These are phyloP conservation scores for Curvularia lunata DNA, from an alignment of 2,329 filamentous ascomycete species.

Conservation along the genomic window DNA sequence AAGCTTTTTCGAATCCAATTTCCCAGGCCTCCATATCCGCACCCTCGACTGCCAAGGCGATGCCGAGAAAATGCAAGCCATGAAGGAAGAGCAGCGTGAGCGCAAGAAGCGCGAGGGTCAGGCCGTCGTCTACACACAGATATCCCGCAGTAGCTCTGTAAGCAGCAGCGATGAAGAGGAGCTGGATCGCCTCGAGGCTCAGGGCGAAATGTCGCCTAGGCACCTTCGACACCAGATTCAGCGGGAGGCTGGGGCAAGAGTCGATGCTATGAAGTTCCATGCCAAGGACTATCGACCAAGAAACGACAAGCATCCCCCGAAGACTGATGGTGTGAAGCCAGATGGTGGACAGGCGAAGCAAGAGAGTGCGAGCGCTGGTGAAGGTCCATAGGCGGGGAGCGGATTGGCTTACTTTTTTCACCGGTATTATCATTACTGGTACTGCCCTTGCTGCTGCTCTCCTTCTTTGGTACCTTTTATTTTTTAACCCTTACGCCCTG, in stretches of 20 bases:
- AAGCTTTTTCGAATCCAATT: slow-evolving; percentile 71
- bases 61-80: slow-evolving; percentile 71
- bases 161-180: slow-evolving; percentile 65
- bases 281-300: slow-evolving; percentile 34
- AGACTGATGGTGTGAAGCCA: background rate
- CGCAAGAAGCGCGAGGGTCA: slow-evolving; percentile 70
- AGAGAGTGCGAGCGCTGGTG: background rate
- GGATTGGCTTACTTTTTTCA: background rate
- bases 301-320: slow-evolving; percentile 17
- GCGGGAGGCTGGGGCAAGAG: slow-evolving; percentile 31
- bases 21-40: slow-evolving; percentile 77
- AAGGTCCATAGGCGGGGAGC: too few species aligned
- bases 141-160: slow-evolving; percentile 55
- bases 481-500: background rate
- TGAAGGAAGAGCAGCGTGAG: slow-evolving; percentile 78
- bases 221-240: slow-evolving; percentile 42
- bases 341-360: background rate
- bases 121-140: slow-evolving; percentile 62
- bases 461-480: background rate
- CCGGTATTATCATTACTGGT: background rate
- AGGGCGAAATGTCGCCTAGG: slow-evolving; percentile 27
- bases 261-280: slow-evolving; percentile 34
- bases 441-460: background rate
- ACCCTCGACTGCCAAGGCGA: slow-evolving; percentile 76
- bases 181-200: slow-evolving; percentile 52